A percentile compares a stretch with the other conserved stretches of the same genome.
Conservation (phyloP, 1,284 basidiomycete species). For the Peniophora sp. region DNA sequence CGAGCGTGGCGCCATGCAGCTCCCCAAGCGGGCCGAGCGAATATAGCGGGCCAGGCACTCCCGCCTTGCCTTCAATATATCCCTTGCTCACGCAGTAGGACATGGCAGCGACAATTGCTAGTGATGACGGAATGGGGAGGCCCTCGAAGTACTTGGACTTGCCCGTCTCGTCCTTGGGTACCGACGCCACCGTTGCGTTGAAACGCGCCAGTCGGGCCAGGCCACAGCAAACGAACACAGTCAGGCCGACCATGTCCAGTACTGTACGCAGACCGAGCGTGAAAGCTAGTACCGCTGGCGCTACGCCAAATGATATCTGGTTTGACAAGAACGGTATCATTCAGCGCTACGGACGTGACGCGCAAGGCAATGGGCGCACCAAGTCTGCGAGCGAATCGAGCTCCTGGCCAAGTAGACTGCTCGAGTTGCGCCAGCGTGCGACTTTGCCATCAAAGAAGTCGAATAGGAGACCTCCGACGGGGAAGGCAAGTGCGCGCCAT, state of each 20-base stretch:
- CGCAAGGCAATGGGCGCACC: slow-evolving; percentile 39
- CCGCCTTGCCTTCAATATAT: slow-evolving; percentile 71
- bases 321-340: background rate
- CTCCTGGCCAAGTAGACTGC: slow-evolving; percentile 97
- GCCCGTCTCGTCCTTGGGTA: slow-evolving; percentile 84
- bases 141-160: slow-evolving; percentile 97
- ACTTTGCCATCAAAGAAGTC: slow-evolving; percentile 98
- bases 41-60: slow-evolving; percentile 69
- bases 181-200: slow-evolving; percentile 94
- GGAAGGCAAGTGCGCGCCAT: slow-evolving; percentile 82
- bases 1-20: slow-evolving; percentile 64
- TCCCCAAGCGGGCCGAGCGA: slow-evolving; percentile 73
- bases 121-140: slow-evolving; percentile 89
- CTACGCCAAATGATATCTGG: slow-evolving; percentile 95
- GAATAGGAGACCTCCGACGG: slow-evolving; percentile 94
- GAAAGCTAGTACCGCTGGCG: slow-evolving; percentile 90
- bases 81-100: slow-evolving; percentile 80
- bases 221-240: slow-evolving; percentile 92
- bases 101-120: slow-evolving; percentile 76
- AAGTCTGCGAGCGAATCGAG: slow-evolving; percentile 95
- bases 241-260: slow-evolving; percentile 82
- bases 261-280: slow-evolving; percentile 85
- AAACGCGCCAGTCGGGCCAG: slow-evolving; percentile 95
- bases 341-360: background rate
- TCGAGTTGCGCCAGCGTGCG: slow-evolving; percentile 92